Evolutionary conservation across 2,329 filamentous ascomycete genomes (phyloP).

Genomic region (Ascochyta koolunga): DNA sequence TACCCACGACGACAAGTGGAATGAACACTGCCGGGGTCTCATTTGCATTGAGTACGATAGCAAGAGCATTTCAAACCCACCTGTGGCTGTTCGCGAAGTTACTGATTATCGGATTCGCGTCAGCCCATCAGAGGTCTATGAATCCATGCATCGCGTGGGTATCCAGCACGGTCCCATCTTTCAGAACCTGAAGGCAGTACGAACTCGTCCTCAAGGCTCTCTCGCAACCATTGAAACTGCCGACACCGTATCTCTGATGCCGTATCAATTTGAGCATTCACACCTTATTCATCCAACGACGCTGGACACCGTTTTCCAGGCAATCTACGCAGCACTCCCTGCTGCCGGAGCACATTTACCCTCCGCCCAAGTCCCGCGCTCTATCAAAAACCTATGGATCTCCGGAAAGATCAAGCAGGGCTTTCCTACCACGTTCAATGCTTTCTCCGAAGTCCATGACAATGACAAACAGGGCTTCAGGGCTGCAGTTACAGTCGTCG

Average conservation of each 20-base stretch:
- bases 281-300: constrained; percentile 20
- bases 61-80: background rate
- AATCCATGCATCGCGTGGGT: constrained; percentile 2
- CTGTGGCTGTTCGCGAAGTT: background rate
- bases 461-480: constrained; percentile 25
- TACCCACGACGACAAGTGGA: constrained; percentile 19
- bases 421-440: background rate
- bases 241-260: constrained; percentile 1
- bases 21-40: constrained; percentile 22
- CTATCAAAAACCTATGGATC: constrained; percentile 15
- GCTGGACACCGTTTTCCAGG: constrained; percentile 16
- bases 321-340: constrained; percentile 8
- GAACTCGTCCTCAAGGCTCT: background rate
- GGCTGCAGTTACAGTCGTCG: constrained; percentile 4
- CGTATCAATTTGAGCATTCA: background rate
- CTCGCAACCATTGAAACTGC: background rate
- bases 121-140: constrained; percentile 2
- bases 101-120: background rate
- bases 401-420: background rate
- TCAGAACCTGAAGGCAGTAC: background rate
- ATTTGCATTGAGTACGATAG: constrained; percentile 7
- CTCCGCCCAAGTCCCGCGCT: constrained; percentile 17
- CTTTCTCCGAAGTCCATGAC: background rate
- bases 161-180: constrained; percentile 9
- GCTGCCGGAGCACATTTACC: constrained; percentile 1